Conservation (phyloP, 257 asterid genomes). For the Cynanchum wilfordii region DNA sequence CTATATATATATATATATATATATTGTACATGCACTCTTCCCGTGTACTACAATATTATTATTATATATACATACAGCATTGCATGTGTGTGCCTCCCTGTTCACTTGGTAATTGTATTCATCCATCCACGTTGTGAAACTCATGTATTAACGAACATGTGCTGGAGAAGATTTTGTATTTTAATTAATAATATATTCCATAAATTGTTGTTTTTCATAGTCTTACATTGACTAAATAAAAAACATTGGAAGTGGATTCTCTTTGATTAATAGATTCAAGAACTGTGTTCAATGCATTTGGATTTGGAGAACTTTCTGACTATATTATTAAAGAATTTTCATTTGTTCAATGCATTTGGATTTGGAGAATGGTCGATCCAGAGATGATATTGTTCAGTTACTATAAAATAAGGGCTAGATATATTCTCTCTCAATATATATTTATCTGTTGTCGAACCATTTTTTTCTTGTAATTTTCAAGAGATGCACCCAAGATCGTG, state of each 20-base stretch:
- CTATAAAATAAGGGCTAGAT: background rate
- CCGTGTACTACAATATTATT: too few relatives aligned
- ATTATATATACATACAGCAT: background rate
- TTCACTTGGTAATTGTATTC: background rate
- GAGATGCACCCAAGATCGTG: background rate
- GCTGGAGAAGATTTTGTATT: slow-evolving; percentile 2
- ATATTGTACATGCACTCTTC: background rate
- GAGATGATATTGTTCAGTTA: background rate
- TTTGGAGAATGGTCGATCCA: background rate
- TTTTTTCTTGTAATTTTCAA: background rate
- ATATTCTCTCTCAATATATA: too few relatives aligned
- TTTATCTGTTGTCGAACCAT: too few relatives aligned
- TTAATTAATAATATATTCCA: background rate
- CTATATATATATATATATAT: background rate
- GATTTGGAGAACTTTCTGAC: background rate
- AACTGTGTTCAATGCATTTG: background rate
- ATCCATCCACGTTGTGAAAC: background rate
- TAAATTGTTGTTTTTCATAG: slow-evolving; percentile 1
- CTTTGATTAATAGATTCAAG: background rate
- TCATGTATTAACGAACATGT: slow-evolving; percentile 2
- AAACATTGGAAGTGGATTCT: too few relatives aligned
- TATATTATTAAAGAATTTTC: too few relatives aligned
- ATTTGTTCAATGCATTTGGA: background rate
- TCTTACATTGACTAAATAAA: background rate
- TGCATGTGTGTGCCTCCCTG: background rate